Evolutionary conservation across 192 early-diverging fungal species (phyloP).

Genomic region (Backusella macrospora): DNA sequence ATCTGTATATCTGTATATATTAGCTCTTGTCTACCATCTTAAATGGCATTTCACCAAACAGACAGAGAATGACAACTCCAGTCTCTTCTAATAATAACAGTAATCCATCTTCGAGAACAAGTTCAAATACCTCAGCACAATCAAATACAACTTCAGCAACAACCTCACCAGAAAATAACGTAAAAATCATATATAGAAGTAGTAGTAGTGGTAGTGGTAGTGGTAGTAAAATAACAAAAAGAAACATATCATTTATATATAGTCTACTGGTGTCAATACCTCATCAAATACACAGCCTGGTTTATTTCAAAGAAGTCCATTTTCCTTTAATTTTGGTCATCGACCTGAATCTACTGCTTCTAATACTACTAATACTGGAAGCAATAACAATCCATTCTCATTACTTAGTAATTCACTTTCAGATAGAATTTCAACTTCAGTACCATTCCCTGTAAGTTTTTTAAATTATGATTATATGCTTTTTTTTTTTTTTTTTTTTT

Average conservation of each 20-base stretch:
- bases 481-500: not conserved
- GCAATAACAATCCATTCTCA: not conserved
- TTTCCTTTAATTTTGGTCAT: slow-evolving; percentile 3
- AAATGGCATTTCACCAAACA: not conserved
- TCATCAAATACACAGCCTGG: not conserved
- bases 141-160: not conserved
- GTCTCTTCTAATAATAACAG: not conserved
- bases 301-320: slow-evolving; percentile 16
- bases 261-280: not conserved
- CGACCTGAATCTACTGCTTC: not conserved
- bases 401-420: not conserved
- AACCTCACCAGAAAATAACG: not conserved
- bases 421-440: slow-evolving; percentile 13
- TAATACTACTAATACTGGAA: not conserved
- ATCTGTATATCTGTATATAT: no score
- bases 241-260: not conserved
- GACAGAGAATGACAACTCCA: not conserved
- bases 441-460: slow-evolving; percentile 38
- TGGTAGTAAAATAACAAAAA: no score
- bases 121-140: not conserved
- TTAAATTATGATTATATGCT: not conserved
- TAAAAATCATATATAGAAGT: no score
- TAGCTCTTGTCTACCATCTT: slow-evolving; percentile 9
- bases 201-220: no score
- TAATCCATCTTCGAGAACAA: not conserved